Percentiles rank a stretch among this genome's conserved stretches.
Evolutionary conservation across 768 basidiomycete species (phyloP).

Genomic region (Tricholoma sp.): DNA sequence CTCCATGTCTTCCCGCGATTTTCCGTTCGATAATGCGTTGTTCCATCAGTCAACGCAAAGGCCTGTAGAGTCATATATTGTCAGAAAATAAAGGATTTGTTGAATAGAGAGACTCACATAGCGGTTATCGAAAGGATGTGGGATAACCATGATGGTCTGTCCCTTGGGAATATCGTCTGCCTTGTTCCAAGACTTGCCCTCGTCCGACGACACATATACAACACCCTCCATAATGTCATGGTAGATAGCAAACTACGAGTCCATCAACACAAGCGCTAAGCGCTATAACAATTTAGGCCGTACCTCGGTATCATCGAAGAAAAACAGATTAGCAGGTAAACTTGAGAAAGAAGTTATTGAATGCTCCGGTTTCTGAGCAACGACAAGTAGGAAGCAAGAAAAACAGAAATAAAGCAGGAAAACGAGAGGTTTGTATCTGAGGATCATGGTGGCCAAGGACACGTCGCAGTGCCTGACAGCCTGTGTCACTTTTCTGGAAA

Average conservation of each 20-base stretch:
- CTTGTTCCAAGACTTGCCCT: conserved; percentile 68
- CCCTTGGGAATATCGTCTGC: conserved; percentile 51
- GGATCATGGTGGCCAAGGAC: conserved; percentile 19
- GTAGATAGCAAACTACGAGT: conserved; percentile 55
- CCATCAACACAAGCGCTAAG: conserved; percentile 7
- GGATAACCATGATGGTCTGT: conserved; percentile 65
- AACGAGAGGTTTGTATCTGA: conserved; percentile 15
- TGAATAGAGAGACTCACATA: conserved; percentile 42
- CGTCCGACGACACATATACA: conserved; percentile 77
- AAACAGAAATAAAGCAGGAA: conserved; percentile 15
- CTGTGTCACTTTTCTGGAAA: not conserved
- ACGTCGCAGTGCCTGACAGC: conserved; percentile 7
- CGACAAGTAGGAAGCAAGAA: conserved; percentile 9
- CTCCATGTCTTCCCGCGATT: conserved; percentile 89
- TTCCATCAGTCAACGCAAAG: conserved; percentile 75
- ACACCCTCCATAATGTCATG: conserved; percentile 69
- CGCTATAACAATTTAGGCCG: conserved; percentile 22
- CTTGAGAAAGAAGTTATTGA: conserved; percentile 56
- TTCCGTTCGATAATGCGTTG: conserved; percentile 79
- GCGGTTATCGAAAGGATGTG: conserved; percentile 81
- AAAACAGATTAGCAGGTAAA: conserved; percentile 73
- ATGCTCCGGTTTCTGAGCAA: conserved; percentile 44
- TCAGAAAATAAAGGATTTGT: not conserved
- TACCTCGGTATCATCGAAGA: conserved; percentile 91
- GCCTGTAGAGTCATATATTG: conserved; percentile 45